Percentiles rank a stretch among this genome's conserved stretches.
phyloP scores from a whole-genome alignment of 2,329 filamentous ascomycete species.

The Daldinia sp. region DNA sequence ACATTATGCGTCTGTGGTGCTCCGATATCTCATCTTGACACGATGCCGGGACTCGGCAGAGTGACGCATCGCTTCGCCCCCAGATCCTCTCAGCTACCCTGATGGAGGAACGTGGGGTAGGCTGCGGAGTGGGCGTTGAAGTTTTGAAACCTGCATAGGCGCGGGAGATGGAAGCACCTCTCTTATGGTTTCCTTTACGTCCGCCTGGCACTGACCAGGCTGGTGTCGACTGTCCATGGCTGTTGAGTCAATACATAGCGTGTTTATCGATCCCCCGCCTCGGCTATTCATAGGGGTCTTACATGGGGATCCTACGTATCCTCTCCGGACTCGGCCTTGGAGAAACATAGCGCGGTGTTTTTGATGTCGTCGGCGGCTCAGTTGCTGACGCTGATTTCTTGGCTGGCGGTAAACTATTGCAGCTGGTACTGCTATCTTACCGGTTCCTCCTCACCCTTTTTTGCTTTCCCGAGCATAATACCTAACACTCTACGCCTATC shows the following conservation, averaged over 20 bases:
- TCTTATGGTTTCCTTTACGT: neutral
- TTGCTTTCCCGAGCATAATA: neutral
- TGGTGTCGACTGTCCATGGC: neutral
- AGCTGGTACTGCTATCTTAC: neutral
- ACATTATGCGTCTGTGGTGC: neutral
- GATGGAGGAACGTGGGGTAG: constrained; percentile 4
- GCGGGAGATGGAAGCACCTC: neutral
- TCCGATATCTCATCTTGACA: neutral
- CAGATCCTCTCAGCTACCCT: neutral
- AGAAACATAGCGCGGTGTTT: constrained; percentile 58
- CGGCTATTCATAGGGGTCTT: neutral
- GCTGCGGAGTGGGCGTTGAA: neutral
- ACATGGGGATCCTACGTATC: neutral
- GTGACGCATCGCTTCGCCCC: constrained; percentile 6
- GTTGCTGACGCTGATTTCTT: constrained; percentile 54
- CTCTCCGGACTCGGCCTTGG: constrained; percentile 57
- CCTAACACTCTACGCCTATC: neutral
- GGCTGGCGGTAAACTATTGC: constrained; percentile 62
- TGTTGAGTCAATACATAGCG: neutral
- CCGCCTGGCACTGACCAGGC: neutral
- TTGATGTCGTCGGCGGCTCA: constrained; percentile 55
- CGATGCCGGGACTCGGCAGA: constrained; percentile 6
- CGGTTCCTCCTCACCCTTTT: neutral
- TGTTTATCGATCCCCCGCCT: neutral
- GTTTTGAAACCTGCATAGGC: neutral